phyloP scores from a whole-genome alignment of 768 basidiomycete species.

The Candolleomyces eurysporus region DNA sequence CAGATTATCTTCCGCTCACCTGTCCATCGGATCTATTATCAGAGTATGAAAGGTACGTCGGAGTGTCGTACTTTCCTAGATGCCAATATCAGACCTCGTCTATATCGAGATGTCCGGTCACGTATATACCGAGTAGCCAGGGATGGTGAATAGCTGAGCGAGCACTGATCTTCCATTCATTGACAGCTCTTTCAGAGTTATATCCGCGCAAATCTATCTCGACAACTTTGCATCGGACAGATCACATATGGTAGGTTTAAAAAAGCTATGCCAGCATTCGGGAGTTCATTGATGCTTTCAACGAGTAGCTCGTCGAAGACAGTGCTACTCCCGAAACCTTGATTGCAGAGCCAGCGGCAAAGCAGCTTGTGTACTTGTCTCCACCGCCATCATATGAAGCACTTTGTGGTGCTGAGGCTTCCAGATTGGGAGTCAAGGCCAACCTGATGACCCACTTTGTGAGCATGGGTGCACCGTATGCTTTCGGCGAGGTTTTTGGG shows the following conservation, averaged over 20 bases:
- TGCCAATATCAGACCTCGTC: not conserved
- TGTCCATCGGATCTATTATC: conserved; percentile 36
- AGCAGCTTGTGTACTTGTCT: conserved; percentile 30
- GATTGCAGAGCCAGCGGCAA: not conserved
- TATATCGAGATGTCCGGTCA: not conserved
- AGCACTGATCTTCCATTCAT: not conserved
- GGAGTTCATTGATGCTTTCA: not conserved
- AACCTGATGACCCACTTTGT: conserved; percentile 65
- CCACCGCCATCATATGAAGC: conserved; percentile 50
- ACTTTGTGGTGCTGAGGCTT: conserved; percentile 45
- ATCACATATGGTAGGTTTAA: conserved; percentile 68
- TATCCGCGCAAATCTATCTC: conserved; percentile 50
- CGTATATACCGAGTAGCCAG: too few relatives aligned
- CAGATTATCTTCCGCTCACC: conserved; percentile 47
- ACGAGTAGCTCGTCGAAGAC: not conserved
- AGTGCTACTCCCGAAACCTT: not conserved
- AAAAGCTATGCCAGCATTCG: not conserved
- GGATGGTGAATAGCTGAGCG: not conserved
- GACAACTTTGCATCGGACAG: conserved; percentile 70
- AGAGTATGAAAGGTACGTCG: conserved; percentile 45
- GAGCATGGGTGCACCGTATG: conserved; percentile 35
- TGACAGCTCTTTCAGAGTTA: conserved; percentile 59
- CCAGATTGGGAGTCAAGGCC: conserved; percentile 35
- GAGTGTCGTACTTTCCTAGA: not conserved
- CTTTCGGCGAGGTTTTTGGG: conserved; percentile 43